phyloP scores from a whole-genome alignment of 2,329 filamentous ascomycete species.

The Fusarium sp. region DNA sequence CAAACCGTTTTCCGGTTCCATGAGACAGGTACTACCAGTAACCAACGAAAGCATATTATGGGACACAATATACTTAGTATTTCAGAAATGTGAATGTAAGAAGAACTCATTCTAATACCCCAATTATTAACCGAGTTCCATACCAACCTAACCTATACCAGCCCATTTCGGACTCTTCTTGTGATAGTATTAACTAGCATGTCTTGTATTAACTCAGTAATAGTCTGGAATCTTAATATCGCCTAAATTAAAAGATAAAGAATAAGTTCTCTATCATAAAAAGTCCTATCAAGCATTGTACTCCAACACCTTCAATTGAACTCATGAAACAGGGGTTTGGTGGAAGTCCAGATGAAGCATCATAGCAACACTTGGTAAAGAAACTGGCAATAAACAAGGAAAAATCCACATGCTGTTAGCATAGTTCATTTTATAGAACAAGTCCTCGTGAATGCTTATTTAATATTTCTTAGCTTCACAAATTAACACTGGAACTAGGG shows the following conservation, averaged over 20 bases:
- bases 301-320: background rate
- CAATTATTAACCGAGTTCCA: background rate
- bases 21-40: background rate
- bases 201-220: background rate
- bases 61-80: background rate
- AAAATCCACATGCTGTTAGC: too few species aligned
- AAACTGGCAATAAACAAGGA: background rate
- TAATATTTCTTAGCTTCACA: background rate
- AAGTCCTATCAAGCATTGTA: background rate
- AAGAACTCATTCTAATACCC: background rate
- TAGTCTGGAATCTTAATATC: background rate
- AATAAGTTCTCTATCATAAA: background rate
- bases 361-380: background rate
- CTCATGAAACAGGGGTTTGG: background rate
- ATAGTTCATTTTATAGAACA: too few species aligned
- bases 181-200: background rate
- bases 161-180: background rate
- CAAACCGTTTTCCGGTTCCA: background rate
- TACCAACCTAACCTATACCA: background rate
- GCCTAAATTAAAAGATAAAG: fast-evolving
- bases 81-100: background rate
- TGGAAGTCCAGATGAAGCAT: background rate
- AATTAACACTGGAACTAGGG: background rate
- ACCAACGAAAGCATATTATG: background rate
- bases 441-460: background rate